Evolutionary conservation across 2,329 filamentous ascomycete genomes (phyloP), one percentile per base, ranked within the genome.

Genomic region (Pestalotiopsis sp.): DNA sequence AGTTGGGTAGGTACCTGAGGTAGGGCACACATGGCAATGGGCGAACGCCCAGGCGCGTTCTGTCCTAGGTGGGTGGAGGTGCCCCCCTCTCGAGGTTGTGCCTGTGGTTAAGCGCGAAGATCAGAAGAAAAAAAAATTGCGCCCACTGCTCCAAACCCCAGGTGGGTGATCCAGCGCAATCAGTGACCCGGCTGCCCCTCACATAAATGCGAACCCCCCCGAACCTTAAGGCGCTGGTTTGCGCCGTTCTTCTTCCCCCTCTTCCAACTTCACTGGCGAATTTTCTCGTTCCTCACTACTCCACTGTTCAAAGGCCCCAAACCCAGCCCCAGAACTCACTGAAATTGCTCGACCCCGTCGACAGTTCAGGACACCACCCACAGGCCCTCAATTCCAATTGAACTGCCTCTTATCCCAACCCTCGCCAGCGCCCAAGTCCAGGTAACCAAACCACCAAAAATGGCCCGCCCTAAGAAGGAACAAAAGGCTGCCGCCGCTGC

Each of bases 401-500:
- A 45, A 52, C 41, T 9, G 31, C 31, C 31, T 36, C 39, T 20
- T 17, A 52, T 20, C 25, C 25, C 27, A 61, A 56, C 38, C 36
- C 58, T 61, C 23, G 20, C 49, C 52, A n/a, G 20, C 14, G 57
- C 49, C 45, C 63, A 61, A 56, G 60, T 63, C 61, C 65, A 36
- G 31, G 31, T 36, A 36, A 36, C 65, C 11, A n/a, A 67, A 56
- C 64, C 66, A 39, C 13, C 45, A 68, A 73, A 71, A 73, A 83
- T 83, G 81, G 77, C 80, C 69, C 80, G 80, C 68, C 75, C 78
- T 58, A 82, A 82, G 78, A 83, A 83, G 72, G 56, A 74, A 7
- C 80, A 77, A 70, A 81, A 82, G 75, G 80, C 81, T 70, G 72
- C 75, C 38, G 78, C 79, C 6, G 76, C 78, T 68, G 76, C 80